Evolutionary conservation across 345 rosid genomes (phyloP).

Genomic region (Gossypium australe): DNA sequence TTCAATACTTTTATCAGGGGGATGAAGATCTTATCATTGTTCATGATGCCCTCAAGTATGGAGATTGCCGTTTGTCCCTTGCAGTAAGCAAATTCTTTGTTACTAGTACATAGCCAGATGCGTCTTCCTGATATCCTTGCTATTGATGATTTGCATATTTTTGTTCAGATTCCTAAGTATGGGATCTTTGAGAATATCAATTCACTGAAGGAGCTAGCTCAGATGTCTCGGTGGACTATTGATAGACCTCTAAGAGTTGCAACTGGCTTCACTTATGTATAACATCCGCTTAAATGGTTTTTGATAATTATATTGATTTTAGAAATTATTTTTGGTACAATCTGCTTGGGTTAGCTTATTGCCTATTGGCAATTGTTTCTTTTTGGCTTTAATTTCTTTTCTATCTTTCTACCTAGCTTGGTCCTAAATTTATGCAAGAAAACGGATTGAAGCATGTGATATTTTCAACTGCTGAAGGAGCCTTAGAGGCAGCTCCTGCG

Average conservation of each 20-base stretch:
- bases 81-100: conserved; percentile 50
- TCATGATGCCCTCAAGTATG: conserved; percentile 88
- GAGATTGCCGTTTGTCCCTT: conserved; percentile 80
- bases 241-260: conserved; percentile 88
- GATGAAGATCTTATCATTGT: conserved; percentile 82
- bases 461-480: conserved; percentile 96
- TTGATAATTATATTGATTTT: conserved; percentile 10
- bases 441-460: conserved; percentile 69
- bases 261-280: conserved; percentile 87
- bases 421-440: conserved; percentile 81
- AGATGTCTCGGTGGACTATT: conserved; percentile 87
- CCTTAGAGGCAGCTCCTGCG: conserved; percentile 98
- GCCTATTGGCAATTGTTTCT: conserved; percentile 10
- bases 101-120: not conserved
- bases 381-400: conserved; percentile 17
- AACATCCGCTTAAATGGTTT: conserved; percentile 23
- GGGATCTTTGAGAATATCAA: conserved; percentile 91
- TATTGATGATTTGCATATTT: conserved; percentile 11
- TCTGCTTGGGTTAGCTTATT: conserved; percentile 6
- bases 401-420: conserved; percentile 45
- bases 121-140: conserved; percentile 8
- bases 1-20: conserved; percentile 42
- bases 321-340: not conserved
- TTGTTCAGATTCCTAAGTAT: conserved; percentile 73
- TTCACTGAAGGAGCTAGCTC: conserved; percentile 69